Base-by-base conservation (phyloP, 257 asterid species). In the Nicotiana benthamiana region DNA sequence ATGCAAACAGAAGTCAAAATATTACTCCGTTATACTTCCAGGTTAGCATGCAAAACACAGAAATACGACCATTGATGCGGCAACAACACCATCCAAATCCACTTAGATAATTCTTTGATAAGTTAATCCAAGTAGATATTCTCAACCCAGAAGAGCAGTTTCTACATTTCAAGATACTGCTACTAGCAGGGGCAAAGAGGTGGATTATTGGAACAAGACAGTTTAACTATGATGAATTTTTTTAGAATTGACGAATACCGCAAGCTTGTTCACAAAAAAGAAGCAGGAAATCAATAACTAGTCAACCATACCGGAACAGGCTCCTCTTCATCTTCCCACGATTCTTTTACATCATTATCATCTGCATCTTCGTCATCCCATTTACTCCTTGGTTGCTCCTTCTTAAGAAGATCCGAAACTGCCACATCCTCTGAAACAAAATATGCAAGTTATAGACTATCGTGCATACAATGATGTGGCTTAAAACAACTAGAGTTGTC, bases 311-410 rank as follows among this genome's bases (percentile, higher is more conserved):
- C 98, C 85, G 84, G 82, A n/a, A 84, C 89, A 72, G 91, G 85
- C 85, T 93, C 96, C 3, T 95, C 99, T 22, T 93, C 97, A 82
- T 95, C 99, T 89, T 95, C 99, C 99, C 99, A 95, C 67, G 97
- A 93, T 9, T 95, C 98, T 85, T 90, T 95, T 75, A 93, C 89
- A 77, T 89, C 95, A 80, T 90, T 75, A 22, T 88, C 92, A 22
- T 93, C 97, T 64, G 80, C 84, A 79, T 95, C 99, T 85, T 95
- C 99, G 48, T 95, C 98, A 34, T 92, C 98, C 99, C 99, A 95
- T 15, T 84, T 86, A 82, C 79, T 86, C 77, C 80, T 88, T 40
- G 85, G 86, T 60, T 22, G 86, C 63, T 86, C 92, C 82, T 88
- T 91, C 75, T 89, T 89, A 4, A 90, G 86, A 86, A 93, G 84